These are phyloP conservation scores for Debaryomyces castellii DNA, from an alignment of 805 yeast genomes.

Conservation along the genomic window DNA sequence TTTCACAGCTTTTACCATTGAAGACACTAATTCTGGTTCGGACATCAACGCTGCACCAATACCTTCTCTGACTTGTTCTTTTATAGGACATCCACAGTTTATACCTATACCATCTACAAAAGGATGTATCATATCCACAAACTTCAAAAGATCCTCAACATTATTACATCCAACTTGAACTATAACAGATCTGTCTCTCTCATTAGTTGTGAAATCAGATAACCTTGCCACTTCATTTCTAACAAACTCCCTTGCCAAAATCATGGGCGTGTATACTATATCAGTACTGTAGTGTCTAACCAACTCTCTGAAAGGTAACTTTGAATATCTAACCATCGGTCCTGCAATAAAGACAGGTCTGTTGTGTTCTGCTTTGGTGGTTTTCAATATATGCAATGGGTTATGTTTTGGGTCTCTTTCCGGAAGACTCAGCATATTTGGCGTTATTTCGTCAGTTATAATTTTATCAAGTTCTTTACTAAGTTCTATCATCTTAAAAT, in stretches of 20 bases:
- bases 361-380: constrained; percentile 18
- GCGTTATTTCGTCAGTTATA: neutral
- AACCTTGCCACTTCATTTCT: constrained; percentile 77
- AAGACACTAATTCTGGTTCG: constrained; percentile 74
- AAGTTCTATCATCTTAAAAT: neutral
- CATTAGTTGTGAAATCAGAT: constrained; percentile 83
- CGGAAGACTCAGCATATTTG: constrained; percentile 4
- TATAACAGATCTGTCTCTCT: constrained; percentile 65
- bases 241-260: constrained; percentile 91
- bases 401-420: constrained; percentile 23
- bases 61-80: constrained; percentile 92
- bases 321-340: constrained; percentile 97
- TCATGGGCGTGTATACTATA: constrained; percentile 94
- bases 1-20: constrained; percentile 84
- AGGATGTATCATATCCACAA: constrained; percentile 86
- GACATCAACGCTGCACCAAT: constrained; percentile 95
- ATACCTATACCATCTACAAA: constrained; percentile 91
- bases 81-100: constrained; percentile 97
- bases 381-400: constrained; percentile 34
- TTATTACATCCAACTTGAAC: constrained; percentile 92
- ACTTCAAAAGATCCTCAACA: constrained; percentile 74
- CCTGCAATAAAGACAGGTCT: constrained; percentile 55
- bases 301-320: constrained; percentile 84
- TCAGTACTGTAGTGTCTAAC: constrained; percentile 70
- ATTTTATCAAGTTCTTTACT: neutral